Evolutionary conservation across 2,329 filamentous ascomycete genomes (phyloP).

Genomic region (Fusarium metavorans): DNA sequence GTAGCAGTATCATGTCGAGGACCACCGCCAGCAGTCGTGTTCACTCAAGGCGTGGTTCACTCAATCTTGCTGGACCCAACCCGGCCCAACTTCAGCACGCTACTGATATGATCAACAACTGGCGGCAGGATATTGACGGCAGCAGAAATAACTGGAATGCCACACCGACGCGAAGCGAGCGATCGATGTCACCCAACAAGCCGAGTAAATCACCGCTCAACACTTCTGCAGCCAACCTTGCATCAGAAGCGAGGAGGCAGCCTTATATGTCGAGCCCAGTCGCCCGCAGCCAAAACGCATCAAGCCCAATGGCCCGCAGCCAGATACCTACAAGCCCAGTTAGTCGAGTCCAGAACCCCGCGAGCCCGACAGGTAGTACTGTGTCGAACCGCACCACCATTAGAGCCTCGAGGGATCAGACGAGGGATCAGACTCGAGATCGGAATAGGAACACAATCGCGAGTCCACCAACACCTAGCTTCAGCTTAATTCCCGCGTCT

Average conservation of each 20-base stretch:
- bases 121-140: slow-evolving; percentile 77
- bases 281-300: slow-evolving; percentile 37
- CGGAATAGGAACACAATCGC: slow-evolving; percentile 43
- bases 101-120: slow-evolving; percentile 86
- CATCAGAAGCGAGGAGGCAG: slow-evolving; percentile 60
- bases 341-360: slow-evolving; percentile 38
- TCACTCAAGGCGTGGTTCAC: slow-evolving; percentile 66
- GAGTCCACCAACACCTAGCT: slow-evolving; percentile 66
- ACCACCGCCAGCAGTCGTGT: slow-evolving; percentile 62
- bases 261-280: slow-evolving; percentile 52
- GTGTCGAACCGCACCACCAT: slow-evolving; percentile 42
- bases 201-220: slow-evolving; percentile 52
- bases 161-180: slow-evolving; percentile 60
- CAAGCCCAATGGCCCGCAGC: slow-evolving; percentile 50
- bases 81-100: slow-evolving; percentile 48
- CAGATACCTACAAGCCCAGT: slow-evolving; percentile 53
- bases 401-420: slow-evolving; percentile 41
- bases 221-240: slow-evolving; percentile 53
- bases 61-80: slow-evolving; percentile 53
- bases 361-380: slow-evolving; percentile 56
- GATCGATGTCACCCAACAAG: slow-evolving; percentile 68
- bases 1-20: slow-evolving; percentile 67
- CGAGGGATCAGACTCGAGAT: slow-evolving; percentile 24
- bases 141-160: slow-evolving; percentile 53
- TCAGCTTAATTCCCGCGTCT: slow-evolving; percentile 58